Base-by-base conservation (phyloP, 768 basidiomycete species). In the Russula griseocarnosa region DNA sequence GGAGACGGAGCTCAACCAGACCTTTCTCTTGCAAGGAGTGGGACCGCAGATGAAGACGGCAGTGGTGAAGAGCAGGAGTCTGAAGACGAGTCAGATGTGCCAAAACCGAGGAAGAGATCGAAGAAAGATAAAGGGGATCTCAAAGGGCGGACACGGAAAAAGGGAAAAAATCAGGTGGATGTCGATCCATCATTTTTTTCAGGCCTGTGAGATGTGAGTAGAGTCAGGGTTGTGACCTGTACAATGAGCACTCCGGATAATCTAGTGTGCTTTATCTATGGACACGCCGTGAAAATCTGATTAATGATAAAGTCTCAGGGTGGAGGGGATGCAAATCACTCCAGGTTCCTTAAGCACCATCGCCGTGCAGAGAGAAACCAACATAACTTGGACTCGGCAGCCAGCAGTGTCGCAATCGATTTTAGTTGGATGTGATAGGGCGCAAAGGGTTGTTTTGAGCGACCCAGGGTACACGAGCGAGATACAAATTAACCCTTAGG, bases 161-260 rank as follows among this genome's bases (percentile, higher is more conserved):
- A 83, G 72, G 84, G 84, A 26, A 79, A 77, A 67, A 86, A 87
- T 66, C 77, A 81, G 56, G 77, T 84, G 26, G 83, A 81, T 36
- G 80, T 79, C 5, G 82, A 86, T 34, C 78, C 78, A 11, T 77
- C 82, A 22, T 92, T 91, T 74, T 92, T 91, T 69, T 81, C 83
- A 51, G 86, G 80, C 51, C 74, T 92, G 64, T 89, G 73, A 68
- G 36, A 49, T 20, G 36, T 24, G 18, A 11, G 22, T 14, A 47
- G 13, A 13, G 32, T 13, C 6, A 30, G 6, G 30, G 30, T 30
- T 46, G 44, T 9, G 46, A 47, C 46, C 30, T 30, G 10, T n/a
- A 22, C 20, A n/a, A 46, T 4, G 44, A 46, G 20, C n/a, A n/a
- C n/a, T 20, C 36, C 11, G 7, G 16, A 55, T 55, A 5, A 38